A percentile compares a stretch with the other conserved stretches of the same genome.
Conservation (phyloP, 164 flowering plant genomes). For the grape (Vitis vinifera) region DNA sequence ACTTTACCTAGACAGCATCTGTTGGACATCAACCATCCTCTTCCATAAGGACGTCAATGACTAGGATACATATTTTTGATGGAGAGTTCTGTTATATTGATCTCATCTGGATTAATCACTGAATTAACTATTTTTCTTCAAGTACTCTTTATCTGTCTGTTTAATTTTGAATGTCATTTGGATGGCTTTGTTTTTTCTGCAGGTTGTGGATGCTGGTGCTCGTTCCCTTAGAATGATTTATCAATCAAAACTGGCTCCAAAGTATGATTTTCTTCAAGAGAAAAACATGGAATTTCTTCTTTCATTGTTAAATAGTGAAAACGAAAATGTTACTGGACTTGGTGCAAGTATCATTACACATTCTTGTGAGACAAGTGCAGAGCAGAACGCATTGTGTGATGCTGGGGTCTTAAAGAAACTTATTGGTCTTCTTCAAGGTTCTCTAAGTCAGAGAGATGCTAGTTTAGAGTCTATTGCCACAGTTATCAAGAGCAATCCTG, state of each 20-base stretch:
- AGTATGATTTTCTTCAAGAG: constrained; percentile 58
- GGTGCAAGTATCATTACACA: constrained; percentile 86
- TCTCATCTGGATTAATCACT: not conserved
- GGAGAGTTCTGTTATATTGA: not conserved
- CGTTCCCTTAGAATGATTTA: constrained; percentile 87
- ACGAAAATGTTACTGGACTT: constrained; percentile 85
- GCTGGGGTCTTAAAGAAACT: constrained; percentile 69
- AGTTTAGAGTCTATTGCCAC: constrained; percentile 81
- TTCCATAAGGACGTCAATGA: too few relatives aligned
- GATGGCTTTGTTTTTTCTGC: constrained; percentile 18
- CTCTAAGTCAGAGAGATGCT: constrained; percentile 76
- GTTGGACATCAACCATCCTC: too few relatives aligned
- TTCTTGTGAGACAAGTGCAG: constrained; percentile 70
- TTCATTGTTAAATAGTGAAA: constrained; percentile 66
- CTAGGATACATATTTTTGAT: too few relatives aligned
- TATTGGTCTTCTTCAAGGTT: constrained; percentile 62
- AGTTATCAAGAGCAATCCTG: constrained; percentile 56
- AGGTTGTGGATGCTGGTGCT: constrained; percentile 97
- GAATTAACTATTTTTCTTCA: not conserved
- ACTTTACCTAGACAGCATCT: too few relatives aligned
- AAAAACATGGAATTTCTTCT: constrained; percentile 65
- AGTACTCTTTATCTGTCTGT: not conserved
- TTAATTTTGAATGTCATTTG: constrained; percentile 7
- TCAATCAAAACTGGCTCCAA: constrained; percentile 89
- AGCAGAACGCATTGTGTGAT: constrained; percentile 71